Conservation (phyloP, 768 basidiomycete genomes). For the Suillus hirtellus region DNA sequence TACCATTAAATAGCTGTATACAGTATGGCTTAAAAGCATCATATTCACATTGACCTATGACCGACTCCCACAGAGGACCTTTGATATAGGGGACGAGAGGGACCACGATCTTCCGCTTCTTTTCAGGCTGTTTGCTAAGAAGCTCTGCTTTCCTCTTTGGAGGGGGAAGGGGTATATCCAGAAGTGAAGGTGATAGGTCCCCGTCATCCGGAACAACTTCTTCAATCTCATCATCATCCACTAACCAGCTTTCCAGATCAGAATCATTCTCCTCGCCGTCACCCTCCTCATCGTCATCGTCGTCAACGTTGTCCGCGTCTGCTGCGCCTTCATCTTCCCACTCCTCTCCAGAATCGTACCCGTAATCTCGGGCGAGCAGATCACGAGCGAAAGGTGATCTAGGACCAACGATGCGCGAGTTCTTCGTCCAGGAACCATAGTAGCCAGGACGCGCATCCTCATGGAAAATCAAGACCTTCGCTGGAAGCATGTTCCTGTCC, state of each 20-base stretch:
- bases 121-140: slow-evolving; percentile 44
- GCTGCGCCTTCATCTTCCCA: slow-evolving; percentile 88
- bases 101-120: slow-evolving; percentile 76
- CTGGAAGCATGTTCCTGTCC: slow-evolving; percentile 62
- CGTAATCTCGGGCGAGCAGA: slow-evolving; percentile 77
- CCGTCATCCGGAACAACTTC: slow-evolving; percentile 44
- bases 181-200: slow-evolving; percentile 34
- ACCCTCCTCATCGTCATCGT: slow-evolving; percentile 64
- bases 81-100: slow-evolving; percentile 79
- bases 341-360: slow-evolving; percentile 92
- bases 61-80: slow-evolving; percentile 80
- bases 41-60: slow-evolving; percentile 64
- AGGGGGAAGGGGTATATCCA: slow-evolving; percentile 36
- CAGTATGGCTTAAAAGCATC: slow-evolving; percentile 73
- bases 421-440: slow-evolving; percentile 91
- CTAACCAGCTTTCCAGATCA: slow-evolving; percentile 43
- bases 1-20: slow-evolving; percentile 86
- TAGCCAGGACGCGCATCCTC: slow-evolving; percentile 91
- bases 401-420: slow-evolving; percentile 75
- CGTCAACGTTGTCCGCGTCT: slow-evolving; percentile 76
- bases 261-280: slow-evolving; percentile 52
- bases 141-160: slow-evolving; percentile 47
- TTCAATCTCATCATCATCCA: slow-evolving; percentile 74
- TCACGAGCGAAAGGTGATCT: slow-evolving; percentile 84
- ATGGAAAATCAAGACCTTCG: slow-evolving; percentile 82